Evolutionary conservation across 768 basidiomycete genomes (phyloP).

Genomic region (Boletales sp.): DNA sequence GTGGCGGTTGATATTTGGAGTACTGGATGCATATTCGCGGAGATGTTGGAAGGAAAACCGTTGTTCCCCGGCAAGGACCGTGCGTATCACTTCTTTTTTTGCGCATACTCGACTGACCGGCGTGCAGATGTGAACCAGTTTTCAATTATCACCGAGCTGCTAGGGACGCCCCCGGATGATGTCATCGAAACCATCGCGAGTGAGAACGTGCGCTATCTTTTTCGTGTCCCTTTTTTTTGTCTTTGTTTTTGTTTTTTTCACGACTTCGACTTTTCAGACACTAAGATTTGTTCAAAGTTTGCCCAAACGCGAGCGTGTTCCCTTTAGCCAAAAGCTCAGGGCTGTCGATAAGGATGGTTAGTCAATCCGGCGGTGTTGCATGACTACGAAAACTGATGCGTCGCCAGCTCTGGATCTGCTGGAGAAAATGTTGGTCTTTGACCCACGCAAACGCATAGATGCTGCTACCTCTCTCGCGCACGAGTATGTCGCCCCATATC

Average conservation of each 20-base stretch:
- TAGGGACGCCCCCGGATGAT: slow-evolving; percentile 99
- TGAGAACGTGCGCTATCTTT: slow-evolving; percentile 72
- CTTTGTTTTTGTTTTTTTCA: background rate
- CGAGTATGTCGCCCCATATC: slow-evolving; percentile 95
- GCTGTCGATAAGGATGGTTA: slow-evolving; percentile 82
- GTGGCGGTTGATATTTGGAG: slow-evolving; percentile 99
- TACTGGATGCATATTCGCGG: slow-evolving; percentile 98
- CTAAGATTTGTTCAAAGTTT: slow-evolving; percentile 97
- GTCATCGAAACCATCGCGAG: slow-evolving; percentile 98
- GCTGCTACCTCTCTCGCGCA: slow-evolving; percentile 88
- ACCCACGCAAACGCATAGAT: slow-evolving; percentile 94
- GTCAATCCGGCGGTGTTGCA: slow-evolving; percentile 17
- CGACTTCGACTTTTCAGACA: slow-evolving; percentile 50
- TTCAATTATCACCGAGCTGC: slow-evolving; percentile 96
- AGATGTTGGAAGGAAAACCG: slow-evolving; percentile 99
- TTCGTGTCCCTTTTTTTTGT: slow-evolving; percentile 11
- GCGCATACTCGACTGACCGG: background rate
- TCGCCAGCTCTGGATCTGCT: slow-evolving; percentile 83
- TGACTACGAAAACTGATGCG: slow-evolving; percentile 1
- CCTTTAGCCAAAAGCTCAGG: slow-evolving; percentile 90
- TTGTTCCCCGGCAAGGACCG: slow-evolving; percentile 99
- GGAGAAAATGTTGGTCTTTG: slow-evolving; percentile 99
- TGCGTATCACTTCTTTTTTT: slow-evolving; percentile 44
- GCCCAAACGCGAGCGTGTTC: slow-evolving; percentile 93
- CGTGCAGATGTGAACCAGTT: slow-evolving; percentile 96